These are phyloP conservation scores for Xylariaceae sp. DNA, from an alignment of 2,329 filamentous ascomycete genomes.

Conservation along the genomic window DNA sequence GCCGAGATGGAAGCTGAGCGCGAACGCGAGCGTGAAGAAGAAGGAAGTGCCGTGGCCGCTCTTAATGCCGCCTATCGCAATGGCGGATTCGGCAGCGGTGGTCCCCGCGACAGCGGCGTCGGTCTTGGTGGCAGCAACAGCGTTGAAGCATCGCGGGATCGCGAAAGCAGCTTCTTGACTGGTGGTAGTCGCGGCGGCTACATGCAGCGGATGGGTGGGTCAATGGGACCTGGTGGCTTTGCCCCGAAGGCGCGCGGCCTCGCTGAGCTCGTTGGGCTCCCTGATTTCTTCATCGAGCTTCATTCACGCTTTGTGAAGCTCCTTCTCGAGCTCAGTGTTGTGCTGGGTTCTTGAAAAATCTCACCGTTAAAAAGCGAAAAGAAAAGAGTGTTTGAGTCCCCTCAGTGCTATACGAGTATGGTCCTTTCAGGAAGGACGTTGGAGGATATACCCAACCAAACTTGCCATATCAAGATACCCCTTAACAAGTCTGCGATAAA, in stretches of 20 bases:
- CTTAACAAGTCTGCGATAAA: neutral
- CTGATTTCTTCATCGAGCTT: constrained; percentile 65
- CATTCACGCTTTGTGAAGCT: constrained; percentile 62
- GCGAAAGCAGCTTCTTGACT: constrained; percentile 51
- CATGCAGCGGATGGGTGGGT: constrained; percentile 54
- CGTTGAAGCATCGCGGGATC: constrained; percentile 24
- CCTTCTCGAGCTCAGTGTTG: constrained; percentile 55
- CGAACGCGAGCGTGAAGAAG: constrained; percentile 40
- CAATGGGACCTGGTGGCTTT: constrained; percentile 50
- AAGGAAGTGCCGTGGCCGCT: constrained; percentile 36
- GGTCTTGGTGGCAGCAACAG: constrained; percentile 27
- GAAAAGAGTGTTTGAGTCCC: neutral
- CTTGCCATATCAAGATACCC: constrained; percentile 3
- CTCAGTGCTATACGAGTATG: neutral
- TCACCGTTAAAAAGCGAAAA: too few species aligned
- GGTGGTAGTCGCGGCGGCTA: constrained; percentile 51
- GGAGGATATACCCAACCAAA: constrained; percentile 12
- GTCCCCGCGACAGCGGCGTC: constrained; percentile 28
- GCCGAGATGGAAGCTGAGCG: constrained; percentile 61
- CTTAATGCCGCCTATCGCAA: constrained; percentile 41
- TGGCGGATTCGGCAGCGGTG: constrained; percentile 36
- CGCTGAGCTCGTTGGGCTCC: constrained; percentile 61
- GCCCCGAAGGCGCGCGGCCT: constrained; percentile 57
- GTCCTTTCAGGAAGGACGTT: neutral
- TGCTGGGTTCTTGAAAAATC: constrained; percentile 48